These are phyloP conservation scores for Knoxia roxburghii DNA, from an alignment of 257 asterid genomes.

Conservation along the genomic window DNA sequence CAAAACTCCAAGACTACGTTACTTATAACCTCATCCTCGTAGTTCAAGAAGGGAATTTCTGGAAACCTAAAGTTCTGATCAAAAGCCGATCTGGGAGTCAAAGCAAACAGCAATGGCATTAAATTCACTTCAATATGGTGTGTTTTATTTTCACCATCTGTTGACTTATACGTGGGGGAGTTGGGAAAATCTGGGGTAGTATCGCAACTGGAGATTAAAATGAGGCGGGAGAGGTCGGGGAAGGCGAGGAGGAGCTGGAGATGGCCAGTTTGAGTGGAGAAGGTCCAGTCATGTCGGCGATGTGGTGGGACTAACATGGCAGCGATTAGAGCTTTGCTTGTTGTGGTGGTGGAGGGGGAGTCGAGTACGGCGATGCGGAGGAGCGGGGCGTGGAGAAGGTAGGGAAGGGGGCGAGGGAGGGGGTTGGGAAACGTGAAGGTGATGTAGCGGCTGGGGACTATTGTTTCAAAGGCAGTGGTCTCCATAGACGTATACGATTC, in stretches of 20 bases:
- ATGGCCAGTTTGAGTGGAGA: constrained; percentile 74
- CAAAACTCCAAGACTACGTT: constrained; percentile 51
- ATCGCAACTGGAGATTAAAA: constrained; percentile 44
- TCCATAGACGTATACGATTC: constrained; percentile 34
- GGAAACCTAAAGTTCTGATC: constrained; percentile 29
- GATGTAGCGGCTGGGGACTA: constrained; percentile 63
- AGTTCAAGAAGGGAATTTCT: constrained; percentile 47
- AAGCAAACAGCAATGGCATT: constrained; percentile 43
- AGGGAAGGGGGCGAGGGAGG: constrained; percentile 3
- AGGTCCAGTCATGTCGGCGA: constrained; percentile 87
- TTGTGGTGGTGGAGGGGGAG: constrained; percentile 36
- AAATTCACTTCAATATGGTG: constrained; percentile 25
- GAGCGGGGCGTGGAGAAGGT: constrained; percentile 24
- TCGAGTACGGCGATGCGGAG: constrained; percentile 72
- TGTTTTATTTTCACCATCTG: constrained; percentile 6
- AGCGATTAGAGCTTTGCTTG: constrained; percentile 25
- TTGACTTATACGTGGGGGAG: constrained; percentile 30
- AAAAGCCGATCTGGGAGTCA: constrained; percentile 58
- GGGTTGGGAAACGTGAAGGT: constrained; percentile 58
- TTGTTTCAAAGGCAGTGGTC: constrained; percentile 45
- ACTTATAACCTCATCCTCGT: constrained; percentile 59
- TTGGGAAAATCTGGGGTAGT: constrained; percentile 15
- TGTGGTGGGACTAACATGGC: constrained; percentile 70
- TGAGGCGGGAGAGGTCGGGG: constrained; percentile 62
- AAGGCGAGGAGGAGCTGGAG: constrained; percentile 68